These are phyloP conservation scores for Paramyrothecium sp. DNA, from an alignment of 2,329 filamentous ascomycete genomes.

Conservation along the genomic window DNA sequence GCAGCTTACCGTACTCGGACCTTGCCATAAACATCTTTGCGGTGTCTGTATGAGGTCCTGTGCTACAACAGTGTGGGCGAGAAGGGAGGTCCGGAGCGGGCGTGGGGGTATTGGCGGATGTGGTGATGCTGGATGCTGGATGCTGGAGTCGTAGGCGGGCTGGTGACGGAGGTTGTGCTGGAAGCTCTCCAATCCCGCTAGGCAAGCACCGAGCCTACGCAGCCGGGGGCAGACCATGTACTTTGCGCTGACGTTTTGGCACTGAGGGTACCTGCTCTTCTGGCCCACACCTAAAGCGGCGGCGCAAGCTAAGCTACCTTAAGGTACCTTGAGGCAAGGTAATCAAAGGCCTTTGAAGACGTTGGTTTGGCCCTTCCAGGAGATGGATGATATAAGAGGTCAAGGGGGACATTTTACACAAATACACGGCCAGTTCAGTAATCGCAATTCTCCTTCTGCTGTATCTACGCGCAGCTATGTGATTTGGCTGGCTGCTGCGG, in stretches of 20 bases:
- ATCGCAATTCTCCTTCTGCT: too few relatives aligned
- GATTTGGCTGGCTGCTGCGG: too few relatives aligned
- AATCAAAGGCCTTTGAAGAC: too few relatives aligned
- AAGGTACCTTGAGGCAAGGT: too few relatives aligned
- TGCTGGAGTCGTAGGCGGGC: constrained; percentile 12
- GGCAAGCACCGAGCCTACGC: constrained; percentile 40
- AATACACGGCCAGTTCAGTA: too few relatives aligned
- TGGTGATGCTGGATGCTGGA: not conserved
- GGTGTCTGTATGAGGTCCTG: constrained; percentile 19
- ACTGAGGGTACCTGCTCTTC: constrained; percentile 2
- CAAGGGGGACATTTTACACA: too few relatives aligned
- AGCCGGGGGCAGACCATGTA: constrained; percentile 17
- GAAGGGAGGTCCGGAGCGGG: not conserved
- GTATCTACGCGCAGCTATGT: too few relatives aligned
- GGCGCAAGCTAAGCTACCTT: not conserved
- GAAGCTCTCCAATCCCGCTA: constrained; percentile 14
- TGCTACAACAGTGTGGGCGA: not conserved
- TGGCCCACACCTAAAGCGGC: not conserved
- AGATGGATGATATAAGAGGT: too few relatives aligned
- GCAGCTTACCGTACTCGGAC: constrained; percentile 92
- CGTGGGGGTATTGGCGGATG: not conserved
- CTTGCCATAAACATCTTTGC: constrained; percentile 98
- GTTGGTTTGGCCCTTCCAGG: too few relatives aligned
- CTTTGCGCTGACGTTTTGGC: not conserved
- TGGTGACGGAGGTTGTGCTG: constrained; percentile 14